A percentile compares a stretch with the other conserved stretches of the same genome.
Conservation (phyloP, 768 basidiomycete species). For the Dentipellis sp. region DNA sequence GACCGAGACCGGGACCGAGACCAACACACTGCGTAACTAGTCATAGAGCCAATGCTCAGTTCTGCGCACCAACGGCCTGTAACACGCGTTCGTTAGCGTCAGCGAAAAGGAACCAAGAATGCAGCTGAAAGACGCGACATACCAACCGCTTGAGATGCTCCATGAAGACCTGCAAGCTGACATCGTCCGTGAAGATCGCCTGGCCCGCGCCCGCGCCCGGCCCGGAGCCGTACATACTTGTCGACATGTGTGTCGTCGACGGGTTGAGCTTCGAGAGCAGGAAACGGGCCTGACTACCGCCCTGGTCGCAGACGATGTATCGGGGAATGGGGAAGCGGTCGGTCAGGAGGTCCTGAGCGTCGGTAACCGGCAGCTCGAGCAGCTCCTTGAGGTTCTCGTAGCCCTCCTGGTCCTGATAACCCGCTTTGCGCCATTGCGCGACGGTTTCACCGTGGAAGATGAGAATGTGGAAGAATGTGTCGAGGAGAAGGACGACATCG, state of each 20-base stretch:
- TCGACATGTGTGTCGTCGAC: slow-evolving; percentile 94
- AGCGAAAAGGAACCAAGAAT: not conserved
- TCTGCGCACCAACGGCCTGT: slow-evolving; percentile 15
- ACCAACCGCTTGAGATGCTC: slow-evolving; percentile 93
- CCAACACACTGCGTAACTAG: too few relatives aligned
- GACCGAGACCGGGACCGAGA: too few relatives aligned
- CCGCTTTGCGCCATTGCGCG: slow-evolving; percentile 96
- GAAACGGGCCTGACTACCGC: slow-evolving; percentile 98
- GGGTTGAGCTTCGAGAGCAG: slow-evolving; percentile 93
- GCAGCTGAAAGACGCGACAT: slow-evolving; percentile 18
- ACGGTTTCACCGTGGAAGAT: slow-evolving; percentile 99
- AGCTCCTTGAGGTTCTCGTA: slow-evolving; percentile 98
- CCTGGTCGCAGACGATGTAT: slow-evolving; percentile 97
- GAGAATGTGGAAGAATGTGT: slow-evolving; percentile 99
- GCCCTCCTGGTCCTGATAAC: slow-evolving; percentile 97
- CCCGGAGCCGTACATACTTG: slow-evolving; percentile 79
- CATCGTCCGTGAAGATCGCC: slow-evolving; percentile 98
- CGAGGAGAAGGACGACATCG: slow-evolving; percentile 91
- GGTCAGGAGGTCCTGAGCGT: slow-evolving; percentile 92
- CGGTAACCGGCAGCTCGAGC: slow-evolving; percentile 74
- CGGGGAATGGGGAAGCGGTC: slow-evolving; percentile 97
- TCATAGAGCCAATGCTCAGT: slow-evolving; percentile 4
- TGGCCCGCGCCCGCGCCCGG: slow-evolving; percentile 64
- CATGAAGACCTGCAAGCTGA: slow-evolving; percentile 96
- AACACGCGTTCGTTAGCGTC: not conserved